These are phyloP conservation scores for Rhododendron mucronatum DNA, from an alignment of 148 eudicot species.

Conservation along the genomic window DNA sequence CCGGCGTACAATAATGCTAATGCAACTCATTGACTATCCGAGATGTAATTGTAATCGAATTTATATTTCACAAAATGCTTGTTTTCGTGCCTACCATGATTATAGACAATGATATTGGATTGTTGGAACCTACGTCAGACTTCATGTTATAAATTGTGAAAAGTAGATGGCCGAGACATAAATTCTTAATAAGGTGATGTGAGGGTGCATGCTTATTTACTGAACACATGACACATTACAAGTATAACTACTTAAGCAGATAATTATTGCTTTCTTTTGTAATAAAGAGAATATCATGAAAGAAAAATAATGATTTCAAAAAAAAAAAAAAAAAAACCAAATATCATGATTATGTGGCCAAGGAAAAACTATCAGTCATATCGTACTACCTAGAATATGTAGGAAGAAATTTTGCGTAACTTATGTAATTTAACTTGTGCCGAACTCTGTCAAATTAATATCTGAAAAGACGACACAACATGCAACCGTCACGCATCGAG, in stretches of 20 bases:
- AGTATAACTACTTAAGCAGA: not conserved
- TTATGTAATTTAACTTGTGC: too few relatives aligned
- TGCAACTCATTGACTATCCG: not conserved
- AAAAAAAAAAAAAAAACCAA: too few relatives aligned
- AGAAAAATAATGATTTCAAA: too few relatives aligned
- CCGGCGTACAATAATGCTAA: not conserved
- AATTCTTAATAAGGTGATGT: not conserved
- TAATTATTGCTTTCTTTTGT: not conserved
- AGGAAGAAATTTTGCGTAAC: too few relatives aligned
- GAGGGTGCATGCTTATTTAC: not conserved
- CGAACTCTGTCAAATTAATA: too few relatives aligned
- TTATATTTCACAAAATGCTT: not conserved
- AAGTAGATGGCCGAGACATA: not conserved
- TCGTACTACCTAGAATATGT: too few relatives aligned
- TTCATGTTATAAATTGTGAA: not conserved
- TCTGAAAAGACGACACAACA: too few relatives aligned
- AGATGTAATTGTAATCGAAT: not conserved
- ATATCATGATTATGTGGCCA: not conserved
- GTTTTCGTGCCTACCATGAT: too few relatives aligned
- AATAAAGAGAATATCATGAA: too few relatives aligned
- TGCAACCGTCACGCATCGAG: too few relatives aligned
- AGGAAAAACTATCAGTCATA: not conserved
- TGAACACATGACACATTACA: not conserved
- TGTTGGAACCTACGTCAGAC: not conserved
- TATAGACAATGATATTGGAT: too few relatives aligned